Base-by-base conservation (phyloP, 2,329 filamentous ascomycete genomes). In the Escovopsis weberi region DNA sequence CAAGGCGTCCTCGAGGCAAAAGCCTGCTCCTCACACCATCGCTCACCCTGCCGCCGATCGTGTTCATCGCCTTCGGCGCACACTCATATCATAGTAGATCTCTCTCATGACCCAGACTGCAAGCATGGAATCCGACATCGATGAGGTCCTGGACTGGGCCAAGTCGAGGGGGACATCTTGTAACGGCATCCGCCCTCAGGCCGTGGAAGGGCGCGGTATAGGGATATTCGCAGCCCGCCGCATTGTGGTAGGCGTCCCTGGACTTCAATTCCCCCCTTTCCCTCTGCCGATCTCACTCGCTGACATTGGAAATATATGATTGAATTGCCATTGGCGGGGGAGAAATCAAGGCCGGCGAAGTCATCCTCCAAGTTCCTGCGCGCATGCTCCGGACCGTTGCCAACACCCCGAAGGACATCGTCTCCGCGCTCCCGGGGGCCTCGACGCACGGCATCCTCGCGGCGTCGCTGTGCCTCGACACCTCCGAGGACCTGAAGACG, bases 361-460 rank as follows among this genome's bases (percentile, higher is more conserved):
- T 65, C 7, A 61, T 91, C 40, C 68, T 89, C 6, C 68, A 70
- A 44, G 75, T 91, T 0, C 83, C 82, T 9, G 67, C 71, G 35
- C 60, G 62, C 39, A 69, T 74, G 26, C 74, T 91, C 41, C 65
- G 85, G 40, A 81, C 78, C 28, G 63, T 77, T n/a, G 68, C 76
- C 33, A 72, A 71, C 2, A 68, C 82, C 10, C 72, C 75, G 7
- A 62, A 65, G 28, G 46, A 61, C 2, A 70, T 86, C 42, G 59
- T 66, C 41, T 57, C 61, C 11, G 64, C 62, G 26, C 68, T 82
- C 10, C 67, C 71, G 0, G 63, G 67, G 15, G 67, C 68, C 44
- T 70, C 72, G 37, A 70, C 82, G 19, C 85, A 93, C 52, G 80
- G 78, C 26, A 71, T 85, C 34, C 67, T 91, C 7, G 81, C 85